Conservation (phyloP, 805 yeast species). For the Saccharomycopsis amapae region DNA sequence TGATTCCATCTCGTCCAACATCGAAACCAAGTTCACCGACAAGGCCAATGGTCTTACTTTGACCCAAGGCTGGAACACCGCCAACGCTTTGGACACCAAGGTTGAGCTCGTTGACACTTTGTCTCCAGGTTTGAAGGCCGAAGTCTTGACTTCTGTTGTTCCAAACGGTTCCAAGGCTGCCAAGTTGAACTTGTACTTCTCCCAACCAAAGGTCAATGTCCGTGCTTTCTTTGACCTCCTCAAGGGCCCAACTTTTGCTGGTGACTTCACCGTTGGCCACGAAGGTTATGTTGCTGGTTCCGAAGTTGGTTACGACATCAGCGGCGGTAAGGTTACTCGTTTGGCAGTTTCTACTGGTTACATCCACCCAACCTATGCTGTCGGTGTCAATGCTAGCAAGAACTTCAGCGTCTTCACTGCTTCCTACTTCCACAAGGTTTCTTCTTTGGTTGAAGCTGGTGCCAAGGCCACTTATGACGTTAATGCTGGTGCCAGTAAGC, state of each 20-base stretch:
- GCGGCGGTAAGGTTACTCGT: constrained; percentile 86
- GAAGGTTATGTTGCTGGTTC: constrained; percentile 97
- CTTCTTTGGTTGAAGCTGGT: constrained; percentile 90
- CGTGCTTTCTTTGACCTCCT: constrained; percentile 91
- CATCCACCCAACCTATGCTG: constrained; percentile 79
- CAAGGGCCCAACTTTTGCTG: constrained; percentile 93
- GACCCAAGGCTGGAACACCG: constrained; percentile 97
- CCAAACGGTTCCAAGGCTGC: constrained; percentile 84
- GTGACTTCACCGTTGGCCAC: constrained; percentile 91
- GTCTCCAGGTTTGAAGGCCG: constrained; percentile 93
- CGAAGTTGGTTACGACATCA: constrained; percentile 93
- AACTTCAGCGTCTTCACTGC: constrained; percentile 88
- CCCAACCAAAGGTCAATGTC: constrained; percentile 88
- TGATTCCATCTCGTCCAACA: constrained; percentile 75
- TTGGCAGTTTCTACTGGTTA: constrained; percentile 93
- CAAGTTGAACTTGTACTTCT: constrained; percentile 82
- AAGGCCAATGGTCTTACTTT: constrained; percentile 86
- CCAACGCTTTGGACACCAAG: constrained; percentile 87
- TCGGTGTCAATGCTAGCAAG: constrained; percentile 65
- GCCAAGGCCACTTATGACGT: constrained; percentile 97
- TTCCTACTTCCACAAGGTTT: constrained; percentile 94
- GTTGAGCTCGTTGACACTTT: constrained; percentile 85
- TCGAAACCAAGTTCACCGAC: constrained; percentile 91
- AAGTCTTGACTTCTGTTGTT: constrained; percentile 76
- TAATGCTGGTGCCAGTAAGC: constrained; percentile 59